Percentiles rank a stretch among this genome's conserved stretches.
Evolutionary conservation across 257 asterid genomes (phyloP).

Genomic region (Pogostemon cablin): DNA sequence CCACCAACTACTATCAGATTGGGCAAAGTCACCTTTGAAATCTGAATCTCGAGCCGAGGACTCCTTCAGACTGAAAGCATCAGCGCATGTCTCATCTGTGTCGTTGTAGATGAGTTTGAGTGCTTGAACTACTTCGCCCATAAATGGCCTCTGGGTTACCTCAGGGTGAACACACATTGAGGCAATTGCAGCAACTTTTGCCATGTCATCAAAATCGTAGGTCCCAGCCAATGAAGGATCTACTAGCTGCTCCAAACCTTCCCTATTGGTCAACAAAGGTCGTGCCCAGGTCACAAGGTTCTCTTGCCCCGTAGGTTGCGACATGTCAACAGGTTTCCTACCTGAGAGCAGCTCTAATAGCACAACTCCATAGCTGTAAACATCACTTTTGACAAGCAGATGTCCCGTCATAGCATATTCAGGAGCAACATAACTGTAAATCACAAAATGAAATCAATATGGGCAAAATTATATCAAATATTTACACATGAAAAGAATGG

Average conservation of each 20-base stretch:
- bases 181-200: constrained; percentile 92
- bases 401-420: constrained; percentile 99
- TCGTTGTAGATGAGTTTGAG: constrained; percentile 90
- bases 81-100: constrained; percentile 74
- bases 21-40: constrained; percentile 65
- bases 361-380: constrained; percentile 94
- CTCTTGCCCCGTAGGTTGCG: constrained; percentile 92
- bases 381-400: constrained; percentile 91
- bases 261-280: constrained; percentile 75
- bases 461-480: neutral
- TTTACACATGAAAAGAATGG: neutral
- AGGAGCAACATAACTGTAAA: constrained; percentile 85
- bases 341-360: constrained; percentile 86
- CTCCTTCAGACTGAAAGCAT: constrained; percentile 73
- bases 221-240: constrained; percentile 84
- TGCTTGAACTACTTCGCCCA: constrained; percentile 99
- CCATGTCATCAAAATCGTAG: constrained; percentile 89
- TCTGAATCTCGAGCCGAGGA: constrained; percentile 86
- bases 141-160: constrained; percentile 92
- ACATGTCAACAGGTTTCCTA: constrained; percentile 92
- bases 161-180: constrained; percentile 94
- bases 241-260: constrained; percentile 79
- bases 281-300: constrained; percentile 99
- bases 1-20: constrained; percentile 98
- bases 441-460: constrained; percentile 24